Evolutionary conservation across 2,329 filamentous ascomycete species (phyloP), one percentile per base, ranked within the genome.

Genomic region (Aureobasidium melanogenum): DNA sequence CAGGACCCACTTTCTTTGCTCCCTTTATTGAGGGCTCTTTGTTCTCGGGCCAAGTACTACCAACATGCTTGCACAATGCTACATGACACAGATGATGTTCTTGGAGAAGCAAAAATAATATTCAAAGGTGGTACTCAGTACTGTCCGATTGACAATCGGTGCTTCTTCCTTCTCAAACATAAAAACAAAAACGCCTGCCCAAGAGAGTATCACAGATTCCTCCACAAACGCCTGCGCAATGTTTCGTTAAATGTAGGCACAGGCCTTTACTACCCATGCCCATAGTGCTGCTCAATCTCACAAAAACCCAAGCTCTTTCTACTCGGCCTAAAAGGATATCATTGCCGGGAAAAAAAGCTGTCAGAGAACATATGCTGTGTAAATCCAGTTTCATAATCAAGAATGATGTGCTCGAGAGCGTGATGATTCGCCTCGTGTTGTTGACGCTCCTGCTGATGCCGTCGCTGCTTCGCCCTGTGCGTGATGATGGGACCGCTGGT

Each of bases 221-320:
- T 58, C 54, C 54, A 46, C 54, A 59, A 59, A 59, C 56, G 56
- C 56, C 56, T 48, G 28, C 44, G 56, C 56, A 59, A 59, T 59
- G 56, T 39, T 50, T 59, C 56, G 56, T 59, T 41, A 59, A 59
- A 57, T 57, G 24, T 47, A 47, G 54, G 52, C 54, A 43, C 34
- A 9, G 15, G 19, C 17, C 54, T 57, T 30, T 57, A 47, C 19
- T 47, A 15, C 41, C 54, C 30, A 17, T 41, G 39, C 41, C 43
- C 14, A 34, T n/a, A 28, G 38, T 34, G 54, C 43, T 44, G 38
- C 56, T 39, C 56, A 48, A 48, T 50, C 24, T 59, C 22, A 15
- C 19, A 26, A 50, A 41, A 30, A 41, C 34, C 51, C n/a, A 10
- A 51, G 19, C 55, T 58, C 55, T 48, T 39, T 36, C 55, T 15